Conservation (phyloP, 768 basidiomycete species). For the Pisolithus albus region DNA sequence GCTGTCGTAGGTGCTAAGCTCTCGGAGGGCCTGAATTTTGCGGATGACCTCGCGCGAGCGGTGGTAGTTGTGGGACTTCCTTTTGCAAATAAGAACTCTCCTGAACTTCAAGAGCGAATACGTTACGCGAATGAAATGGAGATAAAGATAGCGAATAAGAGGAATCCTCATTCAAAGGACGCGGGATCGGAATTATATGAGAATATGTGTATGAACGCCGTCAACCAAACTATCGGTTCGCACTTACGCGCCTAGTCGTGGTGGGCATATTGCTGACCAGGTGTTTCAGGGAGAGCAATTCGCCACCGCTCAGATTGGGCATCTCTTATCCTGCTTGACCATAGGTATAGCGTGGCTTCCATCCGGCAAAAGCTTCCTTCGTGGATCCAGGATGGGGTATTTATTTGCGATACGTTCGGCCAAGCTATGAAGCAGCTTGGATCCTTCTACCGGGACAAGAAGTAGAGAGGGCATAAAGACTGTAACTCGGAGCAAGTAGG, state of each 20-base stretch:
- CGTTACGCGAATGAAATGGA: slow-evolving; percentile 70
- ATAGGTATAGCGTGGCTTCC: slow-evolving; percentile 61
- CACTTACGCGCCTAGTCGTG: background rate
- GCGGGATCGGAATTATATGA: slow-evolving; percentile 82
- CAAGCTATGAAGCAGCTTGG: slow-evolving; percentile 63
- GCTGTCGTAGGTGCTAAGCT: slow-evolving; percentile 96
- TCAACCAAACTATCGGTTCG: slow-evolving; percentile 95
- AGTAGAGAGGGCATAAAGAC: slow-evolving; percentile 4
- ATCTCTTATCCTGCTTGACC: slow-evolving; percentile 79
- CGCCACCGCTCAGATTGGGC: slow-evolving; percentile 92
- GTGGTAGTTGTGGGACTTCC: slow-evolving; percentile 88
- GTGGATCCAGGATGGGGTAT: slow-evolving; percentile 72
- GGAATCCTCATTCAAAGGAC: slow-evolving; percentile 42
- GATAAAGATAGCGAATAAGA: slow-evolving; percentile 33
- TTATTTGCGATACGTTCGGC: slow-evolving; percentile 60
- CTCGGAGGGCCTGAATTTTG: slow-evolving; percentile 84
- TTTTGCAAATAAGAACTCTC: slow-evolving; percentile 86
- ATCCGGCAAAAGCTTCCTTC: slow-evolving; percentile 79
- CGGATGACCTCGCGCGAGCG: slow-evolving; percentile 76
- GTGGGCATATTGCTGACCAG: background rate
- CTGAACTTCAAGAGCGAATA: slow-evolving; percentile 88
- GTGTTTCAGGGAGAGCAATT: slow-evolving; percentile 73
- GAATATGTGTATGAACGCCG: slow-evolving; percentile 88
- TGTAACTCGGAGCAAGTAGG: too few relatives aligned
- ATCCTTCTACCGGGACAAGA: slow-evolving; percentile 61